Evolutionary conservation across 2,329 filamentous ascomycete genomes (phyloP), one percentile per base, ranked within the genome.

Genomic region (Pestalotiopsis sp.): DNA sequence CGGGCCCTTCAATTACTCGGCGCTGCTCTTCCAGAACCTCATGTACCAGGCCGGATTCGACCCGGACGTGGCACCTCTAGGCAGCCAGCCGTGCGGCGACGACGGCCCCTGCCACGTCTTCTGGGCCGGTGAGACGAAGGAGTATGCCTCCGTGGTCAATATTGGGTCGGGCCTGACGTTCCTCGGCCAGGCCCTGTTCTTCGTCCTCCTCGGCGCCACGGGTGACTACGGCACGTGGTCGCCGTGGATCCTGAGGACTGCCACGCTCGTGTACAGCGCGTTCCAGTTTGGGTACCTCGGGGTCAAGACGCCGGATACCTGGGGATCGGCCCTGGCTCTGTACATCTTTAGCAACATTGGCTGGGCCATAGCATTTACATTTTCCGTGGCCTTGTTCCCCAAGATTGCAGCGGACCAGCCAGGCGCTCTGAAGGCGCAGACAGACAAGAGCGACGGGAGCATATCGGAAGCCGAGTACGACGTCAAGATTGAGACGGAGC

Each of bases 21-120:
- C 26, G 3, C 40, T 66, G 3, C 57, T 66, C 13, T 62, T 66
- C 40, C 65, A 66, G 26, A 66, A 62, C 39, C 56, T 66, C 30
- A 66, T 66, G 6, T 62, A 30, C 58, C 65, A 66, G 38, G 65
- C 65, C 2, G 65, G 30, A n/a, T 66, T 66, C 58, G 22, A 66
- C 40, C 65, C 65, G 5, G 11, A 52, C 58, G 58, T 61, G 11
- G 20, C n/a, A 3, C 65, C 65, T 1, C 58, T 66, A 0, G 65
- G 65, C 38, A 66, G 65, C 24, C 26, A 14, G 22, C 5, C 40
- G 20, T 66, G 65, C 30, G 65, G 52, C 14, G 55, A 26, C 17
- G 65, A 66, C 6, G 57, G 20, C 3, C 65, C 35, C 2, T 66
- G 65, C 6, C 57, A 66, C 30, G 65, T 66, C 1, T 39, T 52